phyloP scores from a whole-genome alignment of 192 early-diverging fungal species.

The Podila clonocystis region DNA sequence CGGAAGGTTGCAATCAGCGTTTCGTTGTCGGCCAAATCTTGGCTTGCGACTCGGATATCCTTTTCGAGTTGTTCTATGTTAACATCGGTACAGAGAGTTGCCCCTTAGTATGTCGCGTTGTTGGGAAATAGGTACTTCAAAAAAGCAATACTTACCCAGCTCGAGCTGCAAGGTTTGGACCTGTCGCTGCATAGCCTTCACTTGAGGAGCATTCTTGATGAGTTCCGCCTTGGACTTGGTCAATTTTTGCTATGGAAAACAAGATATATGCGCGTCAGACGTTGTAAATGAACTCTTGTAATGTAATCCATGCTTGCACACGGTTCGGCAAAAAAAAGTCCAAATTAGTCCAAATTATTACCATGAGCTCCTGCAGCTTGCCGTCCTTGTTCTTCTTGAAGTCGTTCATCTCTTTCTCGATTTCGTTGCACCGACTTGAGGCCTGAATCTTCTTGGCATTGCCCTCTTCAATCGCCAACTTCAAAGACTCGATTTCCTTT shows the following conservation, averaged over 20 bases:
- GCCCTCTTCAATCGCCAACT: slow-evolving; percentile 53
- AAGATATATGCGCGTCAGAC: background rate
- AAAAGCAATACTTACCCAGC: slow-evolving; percentile 57
- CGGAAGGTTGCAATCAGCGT: slow-evolving; percentile 58
- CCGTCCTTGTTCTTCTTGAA: slow-evolving; percentile 88
- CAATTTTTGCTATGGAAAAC: slow-evolving; percentile 66
- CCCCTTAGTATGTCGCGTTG: no score
- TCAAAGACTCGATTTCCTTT: slow-evolving; percentile 60
- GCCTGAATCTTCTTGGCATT: slow-evolving; percentile 59
- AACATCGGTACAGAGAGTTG: background rate
- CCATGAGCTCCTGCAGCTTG: slow-evolving; percentile 86
- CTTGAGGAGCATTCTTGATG: slow-evolving; percentile 55
- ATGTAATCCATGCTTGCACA: no score
- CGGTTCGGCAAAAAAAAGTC: background rate
- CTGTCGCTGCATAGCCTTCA: slow-evolving; percentile 73
- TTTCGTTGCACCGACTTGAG: slow-evolving; percentile 61
- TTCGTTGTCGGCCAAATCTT: slow-evolving; percentile 60
- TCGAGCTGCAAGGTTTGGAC: slow-evolving; percentile 75
- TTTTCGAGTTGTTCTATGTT: slow-evolving; percentile 64
- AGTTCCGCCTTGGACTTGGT: slow-evolving; percentile 71
- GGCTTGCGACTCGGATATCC: slow-evolving; percentile 50
- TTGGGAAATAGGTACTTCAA: no score
- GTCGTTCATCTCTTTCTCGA: slow-evolving; percentile 91
- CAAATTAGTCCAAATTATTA: slow-evolving; percentile 5
- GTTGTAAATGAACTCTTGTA: no score